Base-by-base conservation (phyloP, 78 protist species). In the Isochrysis galbana region DNA sequence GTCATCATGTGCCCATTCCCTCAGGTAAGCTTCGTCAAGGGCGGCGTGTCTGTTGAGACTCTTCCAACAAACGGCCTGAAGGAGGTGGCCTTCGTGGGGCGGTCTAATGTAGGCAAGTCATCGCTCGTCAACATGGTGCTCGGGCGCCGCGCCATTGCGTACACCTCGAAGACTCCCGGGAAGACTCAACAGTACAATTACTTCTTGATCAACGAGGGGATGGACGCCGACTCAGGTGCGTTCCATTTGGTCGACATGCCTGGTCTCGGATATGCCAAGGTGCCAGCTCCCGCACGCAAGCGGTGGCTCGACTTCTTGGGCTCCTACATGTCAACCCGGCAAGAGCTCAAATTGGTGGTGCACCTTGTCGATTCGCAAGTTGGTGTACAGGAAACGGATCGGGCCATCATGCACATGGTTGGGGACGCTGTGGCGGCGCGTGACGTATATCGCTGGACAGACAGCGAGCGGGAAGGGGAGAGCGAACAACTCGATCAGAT, bases 131-230 rank as follows among this genome's bases (percentile, higher is more conserved):
- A 80, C 54, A 80, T 80, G 88, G 55, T 44, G 25, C 54, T 44
- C 54, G 88, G 55, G 3, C n/a, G 88, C 41, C 54, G 54, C 39
- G 88, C 55, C 17, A 3, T 80, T n/a, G 88, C 88, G 41, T 80
- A 80, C 55, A 44, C 88, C 22, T 80, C 88, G 11, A 80, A 44
- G 38, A 80, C 48, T 46, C 88, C 88, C 26, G 86, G 86, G 21
- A 77, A 77, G 86, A 77, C 86, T 44, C 86, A 77, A 46, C 86
- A 77, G 86, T 77, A 36, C 86, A 77, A 77, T 46, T 77, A 41
- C 86, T 77, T 77, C 32, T 5, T 0, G 38, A 7, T 77, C 29
- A 77, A 77, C 46, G 47, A 41, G 47, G n/a, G n/a, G 23, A 2
- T 21, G 47, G 86, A 4, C 23, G 42, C 21, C 48, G 39, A 2